Evolutionary conservation across 176 grass and related monocot genomes (phyloP), one percentile per base, ranked within the genome.

Genomic region (Poa pratensis): DNA sequence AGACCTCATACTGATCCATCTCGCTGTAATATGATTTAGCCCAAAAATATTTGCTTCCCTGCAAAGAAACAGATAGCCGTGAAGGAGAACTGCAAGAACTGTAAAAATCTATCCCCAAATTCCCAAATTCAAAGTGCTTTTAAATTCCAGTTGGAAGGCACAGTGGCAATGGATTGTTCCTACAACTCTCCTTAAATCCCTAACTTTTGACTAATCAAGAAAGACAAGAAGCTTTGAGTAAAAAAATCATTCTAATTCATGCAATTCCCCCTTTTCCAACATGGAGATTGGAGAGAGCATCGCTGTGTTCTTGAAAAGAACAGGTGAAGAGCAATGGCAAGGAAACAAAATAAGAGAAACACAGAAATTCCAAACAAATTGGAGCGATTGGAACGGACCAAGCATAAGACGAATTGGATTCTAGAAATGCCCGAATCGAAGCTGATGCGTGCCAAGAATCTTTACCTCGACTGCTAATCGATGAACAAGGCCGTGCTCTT

Each of bases 1-100:
- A 61, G 73, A 98, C 85, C 93, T 98, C 96, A 57, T 98, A 98
- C 75, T 88, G 89, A 51, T 98, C 93, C 96, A 98, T 98, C 76
- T 92, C 66, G 60, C 14, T 4, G 48, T 83, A 23, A n/a, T 74
- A 67, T 35, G 30, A 82, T 37, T 35, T 9, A 30, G 15, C 5
- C 48, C 35, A 35, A 28, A 53, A 50, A 73, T 2, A 28, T 19
- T 9, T 75, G 82, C 57, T 26, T 76, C 54, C 66, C 88, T 95
- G 85, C 26, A 59, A 77, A 20, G 30, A 22, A 46, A 32, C 6
- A 22, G 3, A 83, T 13, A 52, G 64, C 67, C 10, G 11, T 58
- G 9, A 91, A 26, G 45, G 3, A 73, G 16, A 75, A 66, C 22
- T 3, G 11, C 50, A 32, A 91, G 70, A 69, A 80, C 26, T 51